Evolutionary conservation across 495 filamentous ascomycete species (phyloP).

Genomic region (Extremus antarcticus): DNA sequence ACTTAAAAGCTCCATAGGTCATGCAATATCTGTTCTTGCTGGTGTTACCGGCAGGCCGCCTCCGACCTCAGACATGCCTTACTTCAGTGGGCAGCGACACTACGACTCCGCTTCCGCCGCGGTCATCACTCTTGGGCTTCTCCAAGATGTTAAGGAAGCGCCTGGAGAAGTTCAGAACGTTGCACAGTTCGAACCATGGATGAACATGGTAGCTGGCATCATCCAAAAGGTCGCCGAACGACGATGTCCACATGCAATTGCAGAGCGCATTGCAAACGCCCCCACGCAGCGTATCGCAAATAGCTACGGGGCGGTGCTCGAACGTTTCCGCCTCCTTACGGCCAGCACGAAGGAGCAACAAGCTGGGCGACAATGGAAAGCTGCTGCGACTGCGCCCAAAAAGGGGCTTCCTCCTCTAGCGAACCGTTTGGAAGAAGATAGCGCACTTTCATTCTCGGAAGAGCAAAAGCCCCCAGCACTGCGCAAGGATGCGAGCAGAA

Average conservation of each 20-base stretch:
- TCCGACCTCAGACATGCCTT: neutral
- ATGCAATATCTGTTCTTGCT: neutral
- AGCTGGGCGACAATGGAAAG: too few species aligned
- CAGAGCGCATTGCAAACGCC: neutral
- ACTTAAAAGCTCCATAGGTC: neutral
- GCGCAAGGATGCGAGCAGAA: neutral
- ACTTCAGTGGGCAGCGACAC: neutral
- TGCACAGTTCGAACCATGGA: neutral
- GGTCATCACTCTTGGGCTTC: neutral
- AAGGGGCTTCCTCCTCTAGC: too few species aligned
- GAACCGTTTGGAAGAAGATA: too few species aligned
- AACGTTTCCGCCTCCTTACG: neutral
- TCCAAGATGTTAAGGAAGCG: neutral
- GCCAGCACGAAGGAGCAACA: too few species aligned
- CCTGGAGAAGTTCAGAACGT: neutral
- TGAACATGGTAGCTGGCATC: neutral
- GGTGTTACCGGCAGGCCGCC: neutral
- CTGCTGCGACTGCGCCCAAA: too few species aligned
- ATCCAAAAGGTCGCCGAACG: neutral
- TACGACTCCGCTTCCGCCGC: slow-evolving; percentile 9
- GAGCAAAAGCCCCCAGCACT: neutral
- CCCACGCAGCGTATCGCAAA: neutral
- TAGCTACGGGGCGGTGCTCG: neutral
- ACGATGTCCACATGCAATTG: neutral
- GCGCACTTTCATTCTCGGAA: too few species aligned